Percentiles rank a stretch among this genome's conserved stretches.
These are phyloP conservation scores for Peltaster fructicola DNA, from an alignment of 2,329 filamentous ascomycete genomes.

Conservation along the genomic window DNA sequence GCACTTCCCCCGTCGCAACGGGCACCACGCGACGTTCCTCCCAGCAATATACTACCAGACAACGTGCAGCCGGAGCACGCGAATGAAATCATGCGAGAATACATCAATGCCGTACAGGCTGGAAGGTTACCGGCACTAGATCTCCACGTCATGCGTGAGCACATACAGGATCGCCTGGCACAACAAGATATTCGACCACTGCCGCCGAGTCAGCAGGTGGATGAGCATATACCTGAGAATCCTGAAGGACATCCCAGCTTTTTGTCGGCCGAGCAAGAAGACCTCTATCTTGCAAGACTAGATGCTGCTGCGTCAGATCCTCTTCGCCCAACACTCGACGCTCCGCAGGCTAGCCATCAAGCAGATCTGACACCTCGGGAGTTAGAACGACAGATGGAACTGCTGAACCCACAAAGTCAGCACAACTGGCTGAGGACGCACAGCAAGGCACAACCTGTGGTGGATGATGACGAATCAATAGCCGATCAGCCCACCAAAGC, in stretches of 20 bases:
- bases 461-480: constrained; percentile 49
- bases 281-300: constrained; percentile 52
- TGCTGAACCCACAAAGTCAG: constrained; percentile 74
- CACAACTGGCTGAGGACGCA: constrained; percentile 65
- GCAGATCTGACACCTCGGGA: constrained; percentile 26
- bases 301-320: constrained; percentile 24
- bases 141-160: constrained; percentile 15
- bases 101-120: constrained; percentile 18
- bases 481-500: constrained; percentile 50
- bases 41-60: constrained; percentile 14
- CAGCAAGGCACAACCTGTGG: constrained; percentile 9
- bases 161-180: constrained; percentile 16
- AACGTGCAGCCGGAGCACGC: constrained; percentile 17
- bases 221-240: constrained; percentile 2
- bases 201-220: too few relatives aligned
- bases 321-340: too few relatives aligned
- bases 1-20: constrained; percentile 52
- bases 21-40: constrained; percentile 27
- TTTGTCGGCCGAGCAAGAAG: constrained; percentile 51
- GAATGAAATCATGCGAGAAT: constrained; percentile 16
- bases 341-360: constrained; percentile 10
- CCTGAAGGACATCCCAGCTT: constrained; percentile 29
- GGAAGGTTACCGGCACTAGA: constrained; percentile 15
- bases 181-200: constrained; percentile 15
- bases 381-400: constrained; percentile 30